phyloP scores from a whole-genome alignment of 2,329 filamentous ascomycete genomes.

The Ceratocystis diversiconidia region DNA sequence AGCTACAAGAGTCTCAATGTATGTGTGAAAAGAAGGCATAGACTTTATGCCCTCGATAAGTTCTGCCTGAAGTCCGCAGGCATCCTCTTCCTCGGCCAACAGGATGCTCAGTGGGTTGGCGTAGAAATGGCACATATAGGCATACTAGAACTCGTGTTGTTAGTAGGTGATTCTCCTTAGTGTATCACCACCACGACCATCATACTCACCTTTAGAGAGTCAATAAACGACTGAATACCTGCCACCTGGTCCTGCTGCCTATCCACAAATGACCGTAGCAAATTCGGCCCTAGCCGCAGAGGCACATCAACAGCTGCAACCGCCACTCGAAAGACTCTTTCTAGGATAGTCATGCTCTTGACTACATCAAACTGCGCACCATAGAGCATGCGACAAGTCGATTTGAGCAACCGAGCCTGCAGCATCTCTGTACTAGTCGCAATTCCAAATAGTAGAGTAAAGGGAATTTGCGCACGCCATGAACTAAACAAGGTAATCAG shows the following conservation, averaged over 20 bases:
- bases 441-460: slow-evolving; percentile 63
- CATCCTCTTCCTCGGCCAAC: slow-evolving; percentile 25
- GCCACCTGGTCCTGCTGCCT: slow-evolving; percentile 65
- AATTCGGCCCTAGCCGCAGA: slow-evolving; percentile 47
- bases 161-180: not conserved
- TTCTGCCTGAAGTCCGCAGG: slow-evolving; percentile 35
- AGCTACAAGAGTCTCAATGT: slow-evolving; percentile 14
- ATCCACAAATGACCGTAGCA: slow-evolving; percentile 51
- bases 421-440: slow-evolving; percentile 71
- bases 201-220: slow-evolving; percentile 47
- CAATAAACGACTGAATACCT: slow-evolving; percentile 57
- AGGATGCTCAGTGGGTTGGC: slow-evolving; percentile 61
- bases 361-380: slow-evolving; percentile 66
- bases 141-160: slow-evolving; percentile 40
- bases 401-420: slow-evolving; percentile 56
- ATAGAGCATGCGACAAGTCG: slow-evolving; percentile 50
- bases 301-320: slow-evolving; percentile 43
- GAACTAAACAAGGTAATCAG: slow-evolving; percentile 49
- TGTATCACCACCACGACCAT: not conserved
- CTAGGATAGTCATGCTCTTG: slow-evolving; percentile 55
- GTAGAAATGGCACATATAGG: slow-evolving; percentile 77
- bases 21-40: slow-evolving; percentile 50
- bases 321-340: slow-evolving; percentile 53
- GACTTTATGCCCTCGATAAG: slow-evolving; percentile 55
- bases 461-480: slow-evolving; percentile 64